Percentiles rank a stretch among this genome's conserved stretches.
Evolutionary conservation across 2,329 filamentous ascomycete species (phyloP).

Genomic region (Massarina eburnea): DNA sequence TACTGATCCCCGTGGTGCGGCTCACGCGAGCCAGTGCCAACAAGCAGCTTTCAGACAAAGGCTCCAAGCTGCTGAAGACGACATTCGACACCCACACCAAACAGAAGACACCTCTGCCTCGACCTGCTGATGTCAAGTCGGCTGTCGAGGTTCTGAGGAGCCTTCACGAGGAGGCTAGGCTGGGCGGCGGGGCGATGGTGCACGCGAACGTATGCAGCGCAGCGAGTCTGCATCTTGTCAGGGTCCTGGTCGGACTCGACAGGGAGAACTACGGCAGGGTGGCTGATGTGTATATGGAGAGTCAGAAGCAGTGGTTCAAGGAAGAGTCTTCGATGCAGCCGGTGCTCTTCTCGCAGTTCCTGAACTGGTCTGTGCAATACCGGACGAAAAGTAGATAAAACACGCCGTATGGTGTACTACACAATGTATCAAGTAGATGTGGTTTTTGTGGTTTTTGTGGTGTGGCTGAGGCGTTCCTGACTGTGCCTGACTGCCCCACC

Average conservation of each 20-base stretch:
- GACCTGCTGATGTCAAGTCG: slow-evolving; percentile 46
- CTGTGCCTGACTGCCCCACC: slow-evolving; percentile 16
- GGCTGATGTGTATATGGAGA: slow-evolving; percentile 46
- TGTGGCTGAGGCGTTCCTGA: slow-evolving; percentile 11
- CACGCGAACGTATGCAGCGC: slow-evolving; percentile 76
- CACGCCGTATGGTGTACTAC: too few relatives aligned
- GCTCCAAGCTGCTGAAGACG: slow-evolving; percentile 69
- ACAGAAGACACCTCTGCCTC: slow-evolving; percentile 48
- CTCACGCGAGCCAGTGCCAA: slow-evolving; percentile 75
- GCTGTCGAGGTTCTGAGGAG: slow-evolving; percentile 62
- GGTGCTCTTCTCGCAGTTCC: slow-evolving; percentile 50
- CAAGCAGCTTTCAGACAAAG: slow-evolving; percentile 74
- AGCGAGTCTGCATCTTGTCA: slow-evolving; percentile 68
- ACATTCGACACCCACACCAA: slow-evolving; percentile 67
- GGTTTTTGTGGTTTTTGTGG: not conserved
- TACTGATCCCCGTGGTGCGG: slow-evolving; percentile 75
- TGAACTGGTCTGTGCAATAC: slow-evolving; percentile 44
- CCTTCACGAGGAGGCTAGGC: slow-evolving; percentile 69
- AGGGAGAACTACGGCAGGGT: slow-evolving; percentile 40
- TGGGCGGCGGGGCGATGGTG: slow-evolving; percentile 65
- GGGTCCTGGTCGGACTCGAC: slow-evolving; percentile 58
- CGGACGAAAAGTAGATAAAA: too few relatives aligned
- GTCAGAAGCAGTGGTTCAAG: slow-evolving; percentile 47
- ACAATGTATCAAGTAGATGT: too few relatives aligned
- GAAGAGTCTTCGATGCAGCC: slow-evolving; percentile 47